Percentiles rank a stretch among this genome's conserved stretches.
Evolutionary conservation across 2,329 filamentous ascomycete genomes (phyloP).

Genomic region (Fusarium buharicum): DNA sequence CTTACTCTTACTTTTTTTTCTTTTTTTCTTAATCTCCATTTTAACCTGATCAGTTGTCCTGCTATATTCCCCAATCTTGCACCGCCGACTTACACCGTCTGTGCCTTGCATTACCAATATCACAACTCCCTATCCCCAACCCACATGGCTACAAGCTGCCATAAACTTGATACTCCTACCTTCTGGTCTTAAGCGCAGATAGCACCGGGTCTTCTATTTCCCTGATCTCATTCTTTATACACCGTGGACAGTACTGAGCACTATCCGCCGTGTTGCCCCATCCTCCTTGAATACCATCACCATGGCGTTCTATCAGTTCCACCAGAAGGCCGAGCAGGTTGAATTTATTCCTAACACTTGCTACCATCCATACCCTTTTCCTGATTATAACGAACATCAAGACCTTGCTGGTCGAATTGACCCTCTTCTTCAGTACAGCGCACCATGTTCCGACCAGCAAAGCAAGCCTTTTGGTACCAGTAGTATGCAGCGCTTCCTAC

Average conservation of each 20-base stretch:
- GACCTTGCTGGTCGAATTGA: slow-evolving; percentile 25
- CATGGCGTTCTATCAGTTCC: slow-evolving; percentile 12
- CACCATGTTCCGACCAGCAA: slow-evolving; percentile 2
- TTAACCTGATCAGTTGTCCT: neutral
- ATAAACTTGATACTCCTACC: neutral
- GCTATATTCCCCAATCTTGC: slow-evolving; percentile 3
- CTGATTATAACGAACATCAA: slow-evolving; percentile 3
- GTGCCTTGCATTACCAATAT: slow-evolving; percentile 14
- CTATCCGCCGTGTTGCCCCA: neutral
- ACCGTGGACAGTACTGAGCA: neutral
- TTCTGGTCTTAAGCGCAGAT: neutral
- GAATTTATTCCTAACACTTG: neutral
- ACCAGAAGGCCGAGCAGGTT: neutral
- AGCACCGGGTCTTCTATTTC: neutral
- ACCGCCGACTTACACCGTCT: slow-evolving; percentile 25
- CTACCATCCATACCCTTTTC: neutral
- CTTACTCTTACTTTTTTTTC: neutral
- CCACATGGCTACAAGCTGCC: slow-evolving; percentile 2
- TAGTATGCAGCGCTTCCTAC: slow-evolving; percentile 33
- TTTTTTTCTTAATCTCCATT: neutral
- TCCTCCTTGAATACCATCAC: neutral
- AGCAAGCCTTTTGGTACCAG: neutral
- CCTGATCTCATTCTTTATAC: neutral
- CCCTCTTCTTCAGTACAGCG: slow-evolving; percentile 18
- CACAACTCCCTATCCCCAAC: slow-evolving; percentile 1